phyloP scores from a whole-genome alignment of 129 eudicot species.

The Chrysanthemum makinoi region DNA sequence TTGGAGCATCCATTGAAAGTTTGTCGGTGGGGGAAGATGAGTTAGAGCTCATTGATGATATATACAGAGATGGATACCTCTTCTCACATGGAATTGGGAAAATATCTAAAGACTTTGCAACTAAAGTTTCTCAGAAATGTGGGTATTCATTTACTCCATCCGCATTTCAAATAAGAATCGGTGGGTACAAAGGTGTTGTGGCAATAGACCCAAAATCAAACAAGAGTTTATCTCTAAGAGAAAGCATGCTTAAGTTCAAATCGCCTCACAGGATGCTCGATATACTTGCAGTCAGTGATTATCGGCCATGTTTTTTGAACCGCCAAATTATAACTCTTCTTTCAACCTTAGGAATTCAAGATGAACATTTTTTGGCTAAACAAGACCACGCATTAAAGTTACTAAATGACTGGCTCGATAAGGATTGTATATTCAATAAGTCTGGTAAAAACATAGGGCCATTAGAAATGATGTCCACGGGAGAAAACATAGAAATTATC shows the following conservation, averaged over 20 bases:
- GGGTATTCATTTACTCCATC: slow-evolving; percentile 51
- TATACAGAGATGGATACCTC: no score
- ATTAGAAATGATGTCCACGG: no score
- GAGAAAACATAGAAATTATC: no score
- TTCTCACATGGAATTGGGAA: no score
- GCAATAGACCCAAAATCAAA: slow-evolving; percentile 68
- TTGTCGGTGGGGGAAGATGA: no score
- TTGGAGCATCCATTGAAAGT: no score
- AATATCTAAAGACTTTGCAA: no score
- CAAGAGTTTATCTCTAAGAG: slow-evolving; percentile 51
- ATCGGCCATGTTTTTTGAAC: slow-evolving; percentile 65
- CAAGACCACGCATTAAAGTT: not conserved
- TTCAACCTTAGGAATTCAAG: slow-evolving; percentile 58
- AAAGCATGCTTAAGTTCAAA: slow-evolving; percentile 66
- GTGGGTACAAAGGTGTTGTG: slow-evolving; percentile 86
- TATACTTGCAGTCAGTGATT: slow-evolving; percentile 61
- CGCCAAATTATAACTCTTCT: slow-evolving; percentile 57
- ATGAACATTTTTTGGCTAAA: slow-evolving; percentile 43
- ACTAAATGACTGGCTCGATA: no score
- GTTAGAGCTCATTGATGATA: no score
- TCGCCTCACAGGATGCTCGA: slow-evolving; percentile 60
- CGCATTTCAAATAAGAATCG: slow-evolving; percentile 72
- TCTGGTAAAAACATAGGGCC: no score
- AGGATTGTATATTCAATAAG: no score
- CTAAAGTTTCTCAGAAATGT: slow-evolving; percentile 29